Evolutionary conservation across 1,284 basidiomycete genomes (phyloP).

Genomic region (Mixia osmundae): DNA sequence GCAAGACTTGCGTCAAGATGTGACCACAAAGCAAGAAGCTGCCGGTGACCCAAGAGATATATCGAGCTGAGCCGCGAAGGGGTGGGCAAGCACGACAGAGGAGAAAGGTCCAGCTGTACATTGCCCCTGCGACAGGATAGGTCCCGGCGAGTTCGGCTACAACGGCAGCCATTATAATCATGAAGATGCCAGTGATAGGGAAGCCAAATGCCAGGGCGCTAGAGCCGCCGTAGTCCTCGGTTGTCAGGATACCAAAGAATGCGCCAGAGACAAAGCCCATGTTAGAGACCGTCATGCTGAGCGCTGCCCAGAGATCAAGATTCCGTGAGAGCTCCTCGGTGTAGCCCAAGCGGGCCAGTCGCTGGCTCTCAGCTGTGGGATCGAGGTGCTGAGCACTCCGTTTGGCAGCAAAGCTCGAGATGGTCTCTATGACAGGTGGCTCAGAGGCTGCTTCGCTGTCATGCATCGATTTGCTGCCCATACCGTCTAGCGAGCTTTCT

Average conservation of each 20-base stretch:
- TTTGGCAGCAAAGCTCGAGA: too few species aligned
- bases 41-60: slow-evolving; percentile 15
- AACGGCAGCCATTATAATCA: slow-evolving; percentile 13
- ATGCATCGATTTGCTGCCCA: too few species aligned
- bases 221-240: slow-evolving; percentile 14
- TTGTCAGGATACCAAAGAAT: slow-evolving; percentile 15
- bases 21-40: slow-evolving; percentile 15
- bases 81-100: slow-evolving; percentile 11
- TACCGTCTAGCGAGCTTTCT: too few species aligned
- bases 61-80: slow-evolving; percentile 14
- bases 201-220: slow-evolving; percentile 16
- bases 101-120: slow-evolving; percentile 17
- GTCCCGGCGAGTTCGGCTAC: slow-evolving; percentile 16
- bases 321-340: too few species aligned
- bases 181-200: slow-evolving; percentile 17
- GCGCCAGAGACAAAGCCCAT: slow-evolving; percentile 8
- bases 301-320: too few species aligned
- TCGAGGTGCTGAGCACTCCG: too few species aligned
- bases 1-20: slow-evolving; percentile 11
- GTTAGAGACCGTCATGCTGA: too few species aligned
- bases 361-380: too few species aligned
- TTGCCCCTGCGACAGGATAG: slow-evolving; percentile 16
- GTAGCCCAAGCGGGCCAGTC: too few species aligned
- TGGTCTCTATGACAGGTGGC: too few species aligned
- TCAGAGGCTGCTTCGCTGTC: too few species aligned